A percentile compares a stretch with the other conserved stretches of the same genome.
These are phyloP conservation scores for Aspergillus nomiae DNA, from an alignment of 2,329 filamentous ascomycete genomes.

Conservation along the genomic window DNA sequence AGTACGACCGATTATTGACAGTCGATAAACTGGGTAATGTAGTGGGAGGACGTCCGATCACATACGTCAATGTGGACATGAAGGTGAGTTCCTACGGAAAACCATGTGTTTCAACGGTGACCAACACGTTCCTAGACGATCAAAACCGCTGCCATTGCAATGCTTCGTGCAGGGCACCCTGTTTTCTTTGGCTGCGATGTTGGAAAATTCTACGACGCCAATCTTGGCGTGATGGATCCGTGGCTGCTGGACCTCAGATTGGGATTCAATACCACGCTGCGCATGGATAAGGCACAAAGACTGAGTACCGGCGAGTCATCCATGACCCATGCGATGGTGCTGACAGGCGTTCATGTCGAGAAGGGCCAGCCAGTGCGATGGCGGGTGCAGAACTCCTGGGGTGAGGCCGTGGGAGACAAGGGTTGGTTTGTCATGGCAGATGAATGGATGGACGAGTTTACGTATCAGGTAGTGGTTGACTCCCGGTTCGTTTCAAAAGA, in stretches of 20 bases:
- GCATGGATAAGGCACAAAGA: conserved; percentile 74
- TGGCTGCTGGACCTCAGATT: conserved; percentile 76
- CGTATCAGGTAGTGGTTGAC: conserved; percentile 84
- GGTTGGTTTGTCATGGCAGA: conserved; percentile 93
- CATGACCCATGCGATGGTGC: conserved; percentile 93
- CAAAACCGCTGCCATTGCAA: conserved; percentile 72
- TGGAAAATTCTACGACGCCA: conserved; percentile 73
- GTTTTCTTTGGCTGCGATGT: conserved; percentile 91
- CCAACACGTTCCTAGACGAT: conserved; percentile 50
- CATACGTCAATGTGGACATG: conserved; percentile 83
- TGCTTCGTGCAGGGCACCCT: conserved; percentile 76
- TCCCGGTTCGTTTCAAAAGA: conserved; percentile 66
- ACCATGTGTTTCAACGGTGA: neutral
- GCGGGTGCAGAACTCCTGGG: conserved; percentile 89
- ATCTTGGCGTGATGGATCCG: conserved; percentile 77
- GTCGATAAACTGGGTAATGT: conserved; percentile 81
- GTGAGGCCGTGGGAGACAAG: conserved; percentile 66
- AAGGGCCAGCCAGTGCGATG: conserved; percentile 70
- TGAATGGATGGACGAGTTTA: conserved; percentile 76
- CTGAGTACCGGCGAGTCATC: conserved; percentile 72
- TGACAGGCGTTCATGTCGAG: conserved; percentile 81
- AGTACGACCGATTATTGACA: conserved; percentile 70
- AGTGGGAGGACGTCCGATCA: conserved; percentile 72
- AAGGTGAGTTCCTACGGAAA: conserved; percentile 6
- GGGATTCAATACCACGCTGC: conserved; percentile 76